These are phyloP conservation scores for Cryptococcus floricola DNA, from an alignment of 1,284 basidiomycete genomes.

Conservation along the genomic window DNA sequence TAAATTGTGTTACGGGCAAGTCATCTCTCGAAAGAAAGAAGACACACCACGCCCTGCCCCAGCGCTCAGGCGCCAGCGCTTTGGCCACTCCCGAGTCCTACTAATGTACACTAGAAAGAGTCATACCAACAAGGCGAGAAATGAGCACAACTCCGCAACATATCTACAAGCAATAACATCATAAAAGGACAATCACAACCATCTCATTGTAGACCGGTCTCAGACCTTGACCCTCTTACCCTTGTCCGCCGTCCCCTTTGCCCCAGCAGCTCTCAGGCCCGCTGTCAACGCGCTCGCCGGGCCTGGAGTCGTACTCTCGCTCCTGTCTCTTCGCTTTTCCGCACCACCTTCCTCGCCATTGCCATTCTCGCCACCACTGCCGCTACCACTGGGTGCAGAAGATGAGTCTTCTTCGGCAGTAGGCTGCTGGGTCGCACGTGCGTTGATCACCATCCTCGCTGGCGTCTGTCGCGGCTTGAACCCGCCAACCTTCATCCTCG, in stretches of 20 bases:
- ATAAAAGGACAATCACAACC: no score
- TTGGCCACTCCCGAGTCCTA: no score
- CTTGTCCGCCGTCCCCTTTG: slow-evolving; percentile 17
- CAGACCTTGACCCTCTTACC: slow-evolving; percentile 30
- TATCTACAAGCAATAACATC: no score
- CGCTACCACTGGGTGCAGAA: background rate
- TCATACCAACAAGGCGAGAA: no score
- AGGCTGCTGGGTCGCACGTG: slow-evolving; percentile 10
- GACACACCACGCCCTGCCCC: no score
- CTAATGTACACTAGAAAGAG: no score
- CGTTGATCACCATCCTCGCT: slow-evolving; percentile 36
- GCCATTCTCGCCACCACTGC: background rate
- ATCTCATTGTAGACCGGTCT: no score
- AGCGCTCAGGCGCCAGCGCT: no score
- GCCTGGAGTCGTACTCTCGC: slow-evolving; percentile 32
- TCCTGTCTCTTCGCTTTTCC: slow-evolving; percentile 14
- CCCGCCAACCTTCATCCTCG: slow-evolving; percentile 35
- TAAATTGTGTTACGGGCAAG: no score
- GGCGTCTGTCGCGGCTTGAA: slow-evolving; percentile 41
- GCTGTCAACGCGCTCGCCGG: slow-evolving; percentile 13
- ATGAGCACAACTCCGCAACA: no score
- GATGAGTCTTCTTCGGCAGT: background rate
- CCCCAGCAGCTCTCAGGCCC: slow-evolving; percentile 11
- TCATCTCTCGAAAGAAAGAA: no score
- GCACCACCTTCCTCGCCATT: background rate